Evolutionary conservation across 2,329 filamentous ascomycete species (phyloP), one percentile per base, ranked within the genome.

Genomic region (Curvularia hawaiiensis): DNA sequence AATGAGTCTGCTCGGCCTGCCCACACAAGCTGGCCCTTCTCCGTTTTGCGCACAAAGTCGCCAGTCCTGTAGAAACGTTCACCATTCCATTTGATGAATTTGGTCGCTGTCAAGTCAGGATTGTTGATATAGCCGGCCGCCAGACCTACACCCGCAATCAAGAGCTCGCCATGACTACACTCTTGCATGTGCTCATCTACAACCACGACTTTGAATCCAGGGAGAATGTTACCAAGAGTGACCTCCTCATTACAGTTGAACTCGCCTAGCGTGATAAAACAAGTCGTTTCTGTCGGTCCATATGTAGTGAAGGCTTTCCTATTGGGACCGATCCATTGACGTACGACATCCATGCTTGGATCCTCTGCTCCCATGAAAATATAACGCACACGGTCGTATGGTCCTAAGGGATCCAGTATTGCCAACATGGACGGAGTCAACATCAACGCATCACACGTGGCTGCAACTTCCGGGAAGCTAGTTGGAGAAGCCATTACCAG

Each of bases 91-190:
- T 52, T 24, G 10, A 62, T 52, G 31, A 62, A 62, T 28, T 58
- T 58, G 22, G 28, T 35, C 18, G 28, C 31, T 24, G 58, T 61
- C 7, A 58, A n/a, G 16, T 48, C 40, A 4, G n/a, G 11, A 30
- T 61, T 58, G 40, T 61, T 52, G 12, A 58, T 26, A 58, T 58
- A 61, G 3, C 54, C 58, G 20, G 50, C 40, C 6, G 45, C 58
- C 14, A 61, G 18, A 33, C 65, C 65, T 1, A 70, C 66, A 0
- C 75, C 75, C 47, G 74, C 67, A 7, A 77, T 61, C 12, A 72
- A 44, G 1, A 78, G 59, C 51, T 78, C 76, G 12, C 74, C 76
- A 14, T 38, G 9, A 26, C 44, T 22, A n/a, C n/a, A 20, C 46
- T 56, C 53, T 46, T 75, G 72, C 55, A 54, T 9, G 10, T 53